phyloP scores from a whole-genome alignment of 306 rosid genomes.

The Calophaca sinica region DNA sequence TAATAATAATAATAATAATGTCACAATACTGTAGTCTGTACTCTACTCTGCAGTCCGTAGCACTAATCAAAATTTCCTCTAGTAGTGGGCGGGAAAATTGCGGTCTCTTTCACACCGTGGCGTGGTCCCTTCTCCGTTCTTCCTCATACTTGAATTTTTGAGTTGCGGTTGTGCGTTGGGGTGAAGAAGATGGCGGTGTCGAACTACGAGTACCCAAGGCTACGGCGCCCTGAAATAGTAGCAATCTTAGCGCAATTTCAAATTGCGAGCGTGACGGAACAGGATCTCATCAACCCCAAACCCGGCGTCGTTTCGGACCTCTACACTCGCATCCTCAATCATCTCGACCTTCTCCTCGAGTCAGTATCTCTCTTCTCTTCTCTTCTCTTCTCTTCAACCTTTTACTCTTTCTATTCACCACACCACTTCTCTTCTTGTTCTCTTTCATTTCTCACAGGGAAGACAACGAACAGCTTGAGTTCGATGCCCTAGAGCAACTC shows the following conservation, averaged over 20 bases:
- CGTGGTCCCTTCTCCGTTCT: background rate
- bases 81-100: conserved; percentile 5
- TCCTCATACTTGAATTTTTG: background rate
- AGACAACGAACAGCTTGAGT: too few relatives aligned
- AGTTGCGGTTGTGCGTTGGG: background rate
- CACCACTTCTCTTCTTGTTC: too few relatives aligned
- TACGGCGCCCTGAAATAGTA: conserved; percentile 61
- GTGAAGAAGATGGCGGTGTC: conserved; percentile 50
- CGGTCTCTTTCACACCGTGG: background rate
- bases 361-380: background rate
- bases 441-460: too few relatives aligned
- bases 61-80: too few relatives aligned
- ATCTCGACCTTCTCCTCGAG: conserved; percentile 56
- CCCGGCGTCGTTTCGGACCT: conserved; percentile 63
- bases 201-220: conserved; percentile 70
- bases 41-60: too few relatives aligned
- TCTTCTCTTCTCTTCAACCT: background rate
- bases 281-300: conserved; percentile 61
- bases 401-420: too few relatives aligned
- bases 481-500: too few relatives aligned
- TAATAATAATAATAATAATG: too few relatives aligned
- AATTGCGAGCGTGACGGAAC: conserved; percentile 66
- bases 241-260: conserved; percentile 51
- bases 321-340: conserved; percentile 63
- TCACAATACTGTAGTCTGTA: too few relatives aligned